Evolutionary conservation across 2,329 filamentous ascomycete genomes (phyloP), one percentile per base, ranked within the genome.

Genomic region (Ascochyta koolunga): DNA sequence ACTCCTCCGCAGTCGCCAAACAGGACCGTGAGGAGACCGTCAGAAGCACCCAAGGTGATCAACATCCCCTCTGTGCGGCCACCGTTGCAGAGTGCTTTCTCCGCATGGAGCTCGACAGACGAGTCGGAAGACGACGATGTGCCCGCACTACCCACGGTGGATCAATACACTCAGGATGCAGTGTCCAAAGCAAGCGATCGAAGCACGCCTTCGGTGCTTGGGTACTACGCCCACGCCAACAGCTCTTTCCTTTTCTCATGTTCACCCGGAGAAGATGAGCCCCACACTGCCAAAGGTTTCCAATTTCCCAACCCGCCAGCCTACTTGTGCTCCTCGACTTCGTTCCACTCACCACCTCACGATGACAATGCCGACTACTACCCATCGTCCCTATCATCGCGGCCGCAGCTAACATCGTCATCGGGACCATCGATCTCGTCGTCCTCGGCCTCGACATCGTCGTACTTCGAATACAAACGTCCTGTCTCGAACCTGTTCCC

Each of bases 101-200:
- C 72, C 11, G 71, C 64, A 1, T 75, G 72, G 72, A 75, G 72
- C 54, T 73, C 72, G 3, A 67, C 71, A 1, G 71, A 72, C 37
- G 72, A 73, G 13, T 67, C 68, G 18, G 71, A 73, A 19, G 59
- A 59, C 16, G 43, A 55, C 7, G 43, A 55, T n/a, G 36, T 60
- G 13, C 55, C 54, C 18, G 56, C 62, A 1, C 24, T 68, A 2
- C 61, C 66, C 5, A 58, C 61, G 2, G 46, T 55, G 10, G 51
- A 60, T 13, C 22, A 41, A 11, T 41, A 52, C 15, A 49, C 33
- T 2, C 46, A 43, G 4, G 51, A 33, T 6, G n/a, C 38, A 16
- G 25, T 52, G 2, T 62, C 60, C 27, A 67, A 59, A 33, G 43
- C 47, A 1, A 66, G 62, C 41, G 64, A 54, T 16, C 62, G 67